Conservation (phyloP, 2,329 filamentous ascomycete species). For the Pseudogymnoascus pannorum region DNA sequence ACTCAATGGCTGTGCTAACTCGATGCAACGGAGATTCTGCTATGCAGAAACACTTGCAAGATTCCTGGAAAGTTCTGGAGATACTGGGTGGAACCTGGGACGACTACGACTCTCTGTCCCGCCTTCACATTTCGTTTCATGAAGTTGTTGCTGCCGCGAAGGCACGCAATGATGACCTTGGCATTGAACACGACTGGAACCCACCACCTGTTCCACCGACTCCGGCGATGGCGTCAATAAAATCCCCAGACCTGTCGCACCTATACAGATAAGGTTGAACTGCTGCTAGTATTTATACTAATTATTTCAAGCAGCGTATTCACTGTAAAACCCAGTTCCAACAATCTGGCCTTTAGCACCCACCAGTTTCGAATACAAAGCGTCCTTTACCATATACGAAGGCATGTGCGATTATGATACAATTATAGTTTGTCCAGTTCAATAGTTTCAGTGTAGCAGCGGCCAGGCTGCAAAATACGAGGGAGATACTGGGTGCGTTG, state of each 20-base stretch:
- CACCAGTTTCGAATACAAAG: background rate
- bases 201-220: conserved; percentile 5
- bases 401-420: background rate
- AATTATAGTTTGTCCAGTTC: background rate
- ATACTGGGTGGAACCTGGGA: conserved; percentile 33
- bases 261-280: background rate
- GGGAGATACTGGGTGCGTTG: background rate
- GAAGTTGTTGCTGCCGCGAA: conserved; percentile 20
- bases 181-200: conserved; percentile 9
- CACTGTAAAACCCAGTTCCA: background rate
- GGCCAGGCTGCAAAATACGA: background rate
- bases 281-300: background rate
- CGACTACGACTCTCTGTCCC: conserved; percentile 23
- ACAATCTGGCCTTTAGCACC: background rate
- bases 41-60: conserved; percentile 41
- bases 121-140: conserved; percentile 21
- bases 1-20: conserved; percentile 41
- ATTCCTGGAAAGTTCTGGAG: conserved; percentile 40
- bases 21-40: conserved; percentile 43
- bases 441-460: background rate
- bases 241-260: background rate
- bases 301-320: background rate
- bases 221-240: conserved; percentile 4
- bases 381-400: background rate
- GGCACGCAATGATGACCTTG: conserved; percentile 1